Conservation (phyloP, 2,329 filamentous ascomycete genomes). For the Colletotrichum eleusines region DNA sequence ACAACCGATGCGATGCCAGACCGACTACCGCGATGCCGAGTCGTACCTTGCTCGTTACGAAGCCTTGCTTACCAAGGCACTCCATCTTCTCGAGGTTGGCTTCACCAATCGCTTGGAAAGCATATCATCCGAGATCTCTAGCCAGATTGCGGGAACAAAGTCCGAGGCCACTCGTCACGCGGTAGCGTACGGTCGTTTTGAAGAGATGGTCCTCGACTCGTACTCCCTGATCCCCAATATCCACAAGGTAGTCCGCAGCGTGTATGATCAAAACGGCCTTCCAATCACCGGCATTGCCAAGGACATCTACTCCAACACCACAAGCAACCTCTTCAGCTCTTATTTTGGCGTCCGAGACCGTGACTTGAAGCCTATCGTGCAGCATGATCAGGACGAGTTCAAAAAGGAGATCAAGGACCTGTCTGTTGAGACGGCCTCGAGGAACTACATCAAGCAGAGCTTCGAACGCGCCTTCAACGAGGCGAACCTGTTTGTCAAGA, state of each 20-base stretch:
- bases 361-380: slow-evolving; percentile 64
- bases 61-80: slow-evolving; percentile 77
- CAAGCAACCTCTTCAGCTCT: slow-evolving; percentile 66
- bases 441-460: slow-evolving; percentile 70
- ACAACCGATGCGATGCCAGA: slow-evolving; percentile 56
- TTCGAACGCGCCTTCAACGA: slow-evolving; percentile 71
- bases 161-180: slow-evolving; percentile 71
- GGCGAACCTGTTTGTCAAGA: slow-evolving; percentile 63
- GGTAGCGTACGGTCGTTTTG: slow-evolving; percentile 70
- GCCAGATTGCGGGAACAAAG: slow-evolving; percentile 66
- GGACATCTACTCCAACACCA: slow-evolving; percentile 66
- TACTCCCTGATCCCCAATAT: slow-evolving; percentile 69
- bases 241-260: slow-evolving; percentile 63
- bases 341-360: slow-evolving; percentile 66
- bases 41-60: slow-evolving; percentile 90
- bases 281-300: slow-evolving; percentile 58
- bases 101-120: slow-evolving; percentile 66
- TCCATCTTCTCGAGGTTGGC: slow-evolving; percentile 71
- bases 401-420: slow-evolving; percentile 63
- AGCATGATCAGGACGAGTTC: slow-evolving; percentile 67
- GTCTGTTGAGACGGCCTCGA: slow-evolving; percentile 65
- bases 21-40: slow-evolving; percentile 87
- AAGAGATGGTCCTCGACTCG: slow-evolving; percentile 68
- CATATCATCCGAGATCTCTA: slow-evolving; percentile 65
- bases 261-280: slow-evolving; percentile 65